These are phyloP conservation scores for Aphanomyces euteiches DNA, from an alignment of 352 stramenopile genomes.

Conservation along the genomic window DNA sequence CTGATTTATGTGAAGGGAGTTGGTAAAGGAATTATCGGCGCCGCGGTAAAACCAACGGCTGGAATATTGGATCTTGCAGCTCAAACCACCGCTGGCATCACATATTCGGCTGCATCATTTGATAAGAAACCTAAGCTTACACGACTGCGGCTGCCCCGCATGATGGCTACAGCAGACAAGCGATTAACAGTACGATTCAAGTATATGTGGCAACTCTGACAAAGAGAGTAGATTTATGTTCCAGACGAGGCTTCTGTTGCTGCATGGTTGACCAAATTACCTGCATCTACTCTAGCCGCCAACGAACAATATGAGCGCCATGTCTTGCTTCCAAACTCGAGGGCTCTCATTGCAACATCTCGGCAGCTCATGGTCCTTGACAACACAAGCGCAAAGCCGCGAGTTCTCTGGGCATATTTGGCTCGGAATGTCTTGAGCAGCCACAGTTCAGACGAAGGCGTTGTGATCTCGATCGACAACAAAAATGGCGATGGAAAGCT, in stretches of 20 bases:
- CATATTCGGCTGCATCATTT: slow-evolving; percentile 75
- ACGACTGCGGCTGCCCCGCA: slow-evolving; percentile 64
- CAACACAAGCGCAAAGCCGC: slow-evolving; percentile 8
- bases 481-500: slow-evolving; percentile 8
- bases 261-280: slow-evolving; percentile 55
- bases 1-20: slow-evolving; percentile 43
- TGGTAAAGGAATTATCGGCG: slow-evolving; percentile 80
- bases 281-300: slow-evolving; percentile 46
- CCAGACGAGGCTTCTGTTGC: slow-evolving; percentile 63
- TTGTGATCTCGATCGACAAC: slow-evolving; percentile 10
- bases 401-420: slow-evolving; percentile 24
- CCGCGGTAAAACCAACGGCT: slow-evolving; percentile 84
- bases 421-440: slow-evolving; percentile 17
- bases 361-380: slow-evolving; percentile 66
- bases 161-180: slow-evolving; percentile 73
- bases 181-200: slow-evolving; percentile 48
- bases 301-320: slow-evolving; percentile 80
- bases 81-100: slow-evolving; percentile 75
- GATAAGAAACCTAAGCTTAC: slow-evolving; percentile 69
- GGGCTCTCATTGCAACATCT: slow-evolving; percentile 69
- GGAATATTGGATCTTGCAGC: slow-evolving; percentile 80
- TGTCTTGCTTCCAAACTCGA: slow-evolving; percentile 57
- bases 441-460: slow-evolving; percentile 6
- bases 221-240: slow-evolving; percentile 43
- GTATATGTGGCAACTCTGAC: neutral